Percentiles rank a stretch among this genome's conserved stretches.
Conservation (phyloP, 2,329 filamentous ascomycete genomes). For the Coniochaeta ligniaria region DNA sequence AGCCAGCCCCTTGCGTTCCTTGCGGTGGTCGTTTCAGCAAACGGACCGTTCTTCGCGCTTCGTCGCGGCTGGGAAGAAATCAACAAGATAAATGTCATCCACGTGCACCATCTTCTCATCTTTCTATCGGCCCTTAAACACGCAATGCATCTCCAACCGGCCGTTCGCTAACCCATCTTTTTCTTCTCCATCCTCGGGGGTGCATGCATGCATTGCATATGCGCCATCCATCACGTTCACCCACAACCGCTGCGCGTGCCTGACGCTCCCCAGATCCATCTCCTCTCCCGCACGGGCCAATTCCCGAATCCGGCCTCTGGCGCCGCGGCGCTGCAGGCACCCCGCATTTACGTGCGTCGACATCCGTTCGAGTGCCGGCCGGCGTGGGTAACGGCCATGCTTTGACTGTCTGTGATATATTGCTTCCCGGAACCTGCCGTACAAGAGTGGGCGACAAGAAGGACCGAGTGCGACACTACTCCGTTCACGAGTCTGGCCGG, state of each 20-base stretch:
- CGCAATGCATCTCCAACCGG: not conserved
- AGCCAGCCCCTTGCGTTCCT: too few relatives aligned
- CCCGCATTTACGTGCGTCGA: too few relatives aligned
- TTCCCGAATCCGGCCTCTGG: not conserved
- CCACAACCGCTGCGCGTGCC: too few relatives aligned
- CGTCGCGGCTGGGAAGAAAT: not conserved
- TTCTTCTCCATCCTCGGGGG: not conserved
- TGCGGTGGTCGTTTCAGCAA: too few relatives aligned
- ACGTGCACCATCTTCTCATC: not conserved
- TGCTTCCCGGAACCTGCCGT: too few relatives aligned
- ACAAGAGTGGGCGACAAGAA: too few relatives aligned
- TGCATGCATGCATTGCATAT: not conserved
- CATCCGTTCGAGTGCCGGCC: not conserved
- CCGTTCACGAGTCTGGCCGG: too few relatives aligned
- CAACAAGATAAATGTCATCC: not conserved
- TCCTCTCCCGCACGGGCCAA: not conserved
- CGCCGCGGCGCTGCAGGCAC: too few relatives aligned
- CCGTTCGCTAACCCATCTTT: not conserved
- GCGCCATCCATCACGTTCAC: too few relatives aligned
- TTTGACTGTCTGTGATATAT: too few relatives aligned
- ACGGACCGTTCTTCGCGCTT: not conserved
- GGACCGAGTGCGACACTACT: not conserved
- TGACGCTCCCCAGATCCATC: too few relatives aligned
- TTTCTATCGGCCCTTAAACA: not conserved
- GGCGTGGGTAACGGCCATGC: not conserved